A percentile compares a stretch with the other conserved stretches of the same genome.
These are phyloP conservation scores for Solanum clarkiae DNA, from an alignment of 257 asterid species.

Conservation along the genomic window DNA sequence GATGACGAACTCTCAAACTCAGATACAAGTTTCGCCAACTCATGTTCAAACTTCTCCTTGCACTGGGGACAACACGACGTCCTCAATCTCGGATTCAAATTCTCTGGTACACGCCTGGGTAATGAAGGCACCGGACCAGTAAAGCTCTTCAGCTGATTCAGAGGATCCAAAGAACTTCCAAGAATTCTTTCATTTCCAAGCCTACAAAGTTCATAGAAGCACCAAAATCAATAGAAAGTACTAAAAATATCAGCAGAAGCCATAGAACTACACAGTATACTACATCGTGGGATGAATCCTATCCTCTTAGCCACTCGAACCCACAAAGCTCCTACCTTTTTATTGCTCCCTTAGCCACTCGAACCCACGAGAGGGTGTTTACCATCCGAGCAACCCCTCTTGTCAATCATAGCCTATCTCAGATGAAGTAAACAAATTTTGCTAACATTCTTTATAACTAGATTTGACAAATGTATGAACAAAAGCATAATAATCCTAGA, in stretches of 20 bases:
- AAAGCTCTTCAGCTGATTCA: slow-evolving; percentile 29
- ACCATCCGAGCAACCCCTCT: neutral
- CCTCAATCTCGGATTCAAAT: slow-evolving; percentile 23
- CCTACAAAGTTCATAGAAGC: slow-evolving; percentile 18
- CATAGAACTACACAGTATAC: neutral
- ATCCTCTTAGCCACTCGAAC: no score
- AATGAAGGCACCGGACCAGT: slow-evolving; percentile 19
- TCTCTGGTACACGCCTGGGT: slow-evolving; percentile 24
- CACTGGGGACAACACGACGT: slow-evolving; percentile 48
- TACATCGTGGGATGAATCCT: no score
- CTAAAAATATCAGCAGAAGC: neutral
- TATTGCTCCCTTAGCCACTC: no score
- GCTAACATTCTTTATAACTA: neutral
- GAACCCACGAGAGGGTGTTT: neutral
- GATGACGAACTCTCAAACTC: slow-evolving; percentile 45
- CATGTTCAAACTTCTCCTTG: slow-evolving; percentile 42
- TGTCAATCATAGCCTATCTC: neutral
- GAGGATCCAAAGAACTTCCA: slow-evolving; percentile 32
- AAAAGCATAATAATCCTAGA: neutral
- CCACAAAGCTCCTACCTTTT: no score
- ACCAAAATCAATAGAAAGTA: neutral
- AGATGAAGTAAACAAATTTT: neutral
- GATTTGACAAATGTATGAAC: neutral
- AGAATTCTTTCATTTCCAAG: slow-evolving; percentile 41
- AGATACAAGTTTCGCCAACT: slow-evolving; percentile 39